Base-by-base conservation (phyloP, 352 stramenopile species). In the Phytophthora cryptogea region DNA sequence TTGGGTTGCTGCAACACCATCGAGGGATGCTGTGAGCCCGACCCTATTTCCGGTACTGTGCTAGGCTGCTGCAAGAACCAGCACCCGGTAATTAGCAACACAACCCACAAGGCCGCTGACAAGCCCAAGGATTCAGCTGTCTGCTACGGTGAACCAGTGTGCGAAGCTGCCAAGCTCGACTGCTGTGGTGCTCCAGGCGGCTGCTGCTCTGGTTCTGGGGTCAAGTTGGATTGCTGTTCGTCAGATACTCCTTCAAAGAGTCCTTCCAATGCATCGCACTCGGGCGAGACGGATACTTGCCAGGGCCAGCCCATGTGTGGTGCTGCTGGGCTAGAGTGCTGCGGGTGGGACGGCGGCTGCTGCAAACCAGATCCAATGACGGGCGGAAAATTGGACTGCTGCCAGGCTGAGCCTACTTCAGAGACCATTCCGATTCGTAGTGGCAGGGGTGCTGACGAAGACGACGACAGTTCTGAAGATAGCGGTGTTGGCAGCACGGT, bases 51-150 rank as follows among this genome's bases (percentile, higher is more conserved):
- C 0, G 76, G 74, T 5, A 39, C 23, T 2, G 74, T 89, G 42
- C 63, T 89, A 26, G 76, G 74, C 20, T 92, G 82, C 65, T 92
- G 82, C 64, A 86, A 84, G 68, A 72, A 87, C 37, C 74, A 83
- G 49, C 65, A 81, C 31, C 70, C 71, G 2, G 56, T 54, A 11
- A 36, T 62, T 33, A 50, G 11, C 46, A 74, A 68, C 43, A 68
- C 51, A 32, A 78, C 68, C 8, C 62, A 65, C 46, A 83, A 76
- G 13, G 46, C 28, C 5, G 40, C 56, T 41, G 31, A 52, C 27
- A 53, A 61, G 35, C 43, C 61, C 8, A 54, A 65, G 44, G 37
- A 74, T 40, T 36, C 61, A 33, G 40, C 52, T 0, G 42, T 64
- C 3, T 88, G 78, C 49, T 75, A 70, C n/a, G 48, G 54, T 27